Conservation (phyloP, 805 yeast species). For the Hanseniaspora singularis region DNA sequence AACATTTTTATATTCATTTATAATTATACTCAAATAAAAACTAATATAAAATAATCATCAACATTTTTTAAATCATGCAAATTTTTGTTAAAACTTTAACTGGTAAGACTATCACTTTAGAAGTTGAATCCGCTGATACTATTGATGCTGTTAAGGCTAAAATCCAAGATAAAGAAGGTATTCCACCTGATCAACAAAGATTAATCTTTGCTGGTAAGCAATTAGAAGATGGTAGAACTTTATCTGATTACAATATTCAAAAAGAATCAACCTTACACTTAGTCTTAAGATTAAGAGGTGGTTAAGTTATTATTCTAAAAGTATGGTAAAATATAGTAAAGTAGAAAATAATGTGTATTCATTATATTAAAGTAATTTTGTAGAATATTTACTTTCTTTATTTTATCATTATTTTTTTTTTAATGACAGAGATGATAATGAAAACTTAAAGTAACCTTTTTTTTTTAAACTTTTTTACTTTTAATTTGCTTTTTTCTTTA, state of each 20-base stretch:
- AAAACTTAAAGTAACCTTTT: too few species aligned
- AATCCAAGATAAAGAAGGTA: conserved; percentile 61
- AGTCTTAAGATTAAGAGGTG: conserved; percentile 67
- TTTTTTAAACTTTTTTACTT: too few species aligned
- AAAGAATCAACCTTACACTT: conserved; percentile 60
- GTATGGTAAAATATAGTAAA: background rate
- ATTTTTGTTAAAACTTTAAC: conserved; percentile 95
- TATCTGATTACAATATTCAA: conserved; percentile 62
- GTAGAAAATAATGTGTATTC: background rate
- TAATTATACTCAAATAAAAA: too few species aligned
- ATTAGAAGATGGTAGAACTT: conserved; percentile 58
- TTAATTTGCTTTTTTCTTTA: too few species aligned
- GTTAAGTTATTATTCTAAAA: conserved; percentile 28
- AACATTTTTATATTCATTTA: too few species aligned
- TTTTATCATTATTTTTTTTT: too few species aligned
- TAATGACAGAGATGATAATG: too few species aligned
- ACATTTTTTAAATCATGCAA: too few species aligned
- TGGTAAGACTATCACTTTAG: conserved; percentile 92
- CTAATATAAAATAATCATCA: too few species aligned
- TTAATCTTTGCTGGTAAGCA: conserved; percentile 62
- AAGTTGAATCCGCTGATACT: conserved; percentile 91
- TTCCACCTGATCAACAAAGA: conserved; percentile 63
- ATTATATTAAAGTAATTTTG: too few species aligned
- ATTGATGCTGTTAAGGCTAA: conserved; percentile 83
- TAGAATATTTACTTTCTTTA: too few species aligned